Evolutionary conservation across 2,329 filamentous ascomycete genomes (phyloP).

Genomic region (Colletotrichum sp.): DNA sequence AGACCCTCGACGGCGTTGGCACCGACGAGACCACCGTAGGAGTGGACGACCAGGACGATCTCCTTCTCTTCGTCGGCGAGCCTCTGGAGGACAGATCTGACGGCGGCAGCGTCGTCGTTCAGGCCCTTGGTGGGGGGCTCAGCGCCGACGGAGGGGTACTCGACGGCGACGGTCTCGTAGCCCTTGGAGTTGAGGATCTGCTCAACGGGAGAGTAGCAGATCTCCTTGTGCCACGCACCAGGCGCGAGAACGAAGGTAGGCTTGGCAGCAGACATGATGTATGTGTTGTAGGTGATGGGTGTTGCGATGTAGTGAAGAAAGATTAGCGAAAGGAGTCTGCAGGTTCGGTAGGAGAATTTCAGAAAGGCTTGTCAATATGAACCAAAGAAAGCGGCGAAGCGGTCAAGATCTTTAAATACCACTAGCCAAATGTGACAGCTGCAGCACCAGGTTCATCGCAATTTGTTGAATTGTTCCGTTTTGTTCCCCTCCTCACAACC

Average conservation of each 20-base stretch:
- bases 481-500: background rate
- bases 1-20: conserved; percentile 40
- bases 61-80: conserved; percentile 40
- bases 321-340: background rate
- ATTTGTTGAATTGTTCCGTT: background rate
- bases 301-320: background rate
- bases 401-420: background rate
- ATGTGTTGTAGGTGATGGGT: background rate
- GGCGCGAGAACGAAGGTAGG: conserved; percentile 40
- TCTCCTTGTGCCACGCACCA: conserved; percentile 41
- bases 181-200: conserved; percentile 32
- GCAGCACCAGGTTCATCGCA: background rate
- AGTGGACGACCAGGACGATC: conserved; percentile 47
- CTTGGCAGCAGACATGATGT: conserved; percentile 1
- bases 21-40: conserved; percentile 45
- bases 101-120: conserved; percentile 34
- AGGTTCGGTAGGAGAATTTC: background rate
- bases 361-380: background rate
- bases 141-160: conserved; percentile 36
- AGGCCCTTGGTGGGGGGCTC: conserved; percentile 28
- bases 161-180: conserved; percentile 33
- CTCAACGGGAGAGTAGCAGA: conserved; percentile 31
- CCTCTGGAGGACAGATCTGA: conserved; percentile 28
- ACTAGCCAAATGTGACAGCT: background rate
- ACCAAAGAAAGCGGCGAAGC: background rate